Evolutionary conservation across 176 grass and related monocot genomes (phyloP), one percentile per base, ranked within the genome.

Genomic region (Carex littledalei): DNA sequence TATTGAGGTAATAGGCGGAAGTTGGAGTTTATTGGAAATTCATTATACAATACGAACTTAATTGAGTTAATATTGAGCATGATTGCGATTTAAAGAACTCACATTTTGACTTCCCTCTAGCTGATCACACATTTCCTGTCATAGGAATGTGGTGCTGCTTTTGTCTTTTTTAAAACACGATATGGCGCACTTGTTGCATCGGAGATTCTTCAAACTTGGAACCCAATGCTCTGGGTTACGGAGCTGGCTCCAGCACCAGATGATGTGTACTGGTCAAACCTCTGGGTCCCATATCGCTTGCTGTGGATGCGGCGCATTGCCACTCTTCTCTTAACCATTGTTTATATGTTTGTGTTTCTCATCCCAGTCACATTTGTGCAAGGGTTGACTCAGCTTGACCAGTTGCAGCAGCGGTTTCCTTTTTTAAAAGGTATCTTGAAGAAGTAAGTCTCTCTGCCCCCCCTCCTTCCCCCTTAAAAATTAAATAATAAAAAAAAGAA

Each of bases 241-340:
- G 75, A 85, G 86, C 69, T 89, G 77, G 95, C 95, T 86, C 93
- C 95, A 67, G 91, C 92, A 83, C 95, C 75, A 8, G 85, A 98
- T 43, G 95, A 98, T 53, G 64, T 98, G 53, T 98, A 93, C 37
- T 95, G 95, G 95, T 98, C 95, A 56, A 98, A 94, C 88, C 91
- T 98, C 87, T 98, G 95, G 95, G 77, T 98, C 81, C 93, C 95
- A 4, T 94, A 93, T 83, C 89, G 71, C 71, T 89, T 93, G 72
- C 79, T 98, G 63, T 98, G 93, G 95, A 84, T 98, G 78, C 89
- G 93, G 45, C 86, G 66, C 56, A 92, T 93, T 85, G 85, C 75
- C 81, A 98, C 91, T 32, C 89, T 98, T 87, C 77, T 93, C 43
- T 86, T 87, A 60, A 87, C 87, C 87, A 85, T 93, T 84, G 83